Conservation (phyloP, 1,284 basidiomycete species). For the Tilletia indica region DNA sequence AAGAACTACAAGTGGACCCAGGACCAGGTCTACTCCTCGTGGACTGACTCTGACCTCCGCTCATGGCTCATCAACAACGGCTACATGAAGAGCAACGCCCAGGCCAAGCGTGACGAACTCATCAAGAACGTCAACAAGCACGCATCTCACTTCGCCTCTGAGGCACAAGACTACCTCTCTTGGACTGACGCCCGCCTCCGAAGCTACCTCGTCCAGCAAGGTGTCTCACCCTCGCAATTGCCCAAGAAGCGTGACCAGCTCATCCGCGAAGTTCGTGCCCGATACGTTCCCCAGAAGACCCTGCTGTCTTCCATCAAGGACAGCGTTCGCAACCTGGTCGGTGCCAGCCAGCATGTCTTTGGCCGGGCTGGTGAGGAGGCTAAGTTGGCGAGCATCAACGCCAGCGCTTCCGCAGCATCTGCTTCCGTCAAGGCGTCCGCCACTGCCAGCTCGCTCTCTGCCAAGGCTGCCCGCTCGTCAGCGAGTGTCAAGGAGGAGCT, state of each 20-base stretch:
- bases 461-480: constrained; percentile 20
- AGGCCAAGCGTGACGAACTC: constrained; percentile 49
- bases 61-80: constrained; percentile 38
- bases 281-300: constrained; percentile 44
- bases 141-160: constrained; percentile 24
- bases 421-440: constrained; percentile 31
- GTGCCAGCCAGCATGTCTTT: constrained; percentile 41
- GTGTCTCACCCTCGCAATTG: constrained; percentile 37
- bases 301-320: constrained; percentile 45
- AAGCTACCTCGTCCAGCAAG: constrained; percentile 42
- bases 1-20: constrained; percentile 41
- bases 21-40: constrained; percentile 40
- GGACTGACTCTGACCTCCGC: constrained; percentile 39
- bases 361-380: constrained; percentile 43
- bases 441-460: constrained; percentile 25
- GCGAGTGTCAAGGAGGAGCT: constrained; percentile 35
- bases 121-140: constrained; percentile 31
- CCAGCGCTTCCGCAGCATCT: constrained; percentile 31
- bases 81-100: constrained; percentile 37
- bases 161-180: constrained; percentile 43
- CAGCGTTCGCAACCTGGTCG: constrained; percentile 43
- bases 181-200: constrained; percentile 51
- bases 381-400: constrained; percentile 35
- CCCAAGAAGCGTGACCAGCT: constrained; percentile 48
- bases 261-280: constrained; percentile 49